Conservation (phyloP, 2,329 filamentous ascomycete genomes). For the Dactylellina sp. region DNA sequence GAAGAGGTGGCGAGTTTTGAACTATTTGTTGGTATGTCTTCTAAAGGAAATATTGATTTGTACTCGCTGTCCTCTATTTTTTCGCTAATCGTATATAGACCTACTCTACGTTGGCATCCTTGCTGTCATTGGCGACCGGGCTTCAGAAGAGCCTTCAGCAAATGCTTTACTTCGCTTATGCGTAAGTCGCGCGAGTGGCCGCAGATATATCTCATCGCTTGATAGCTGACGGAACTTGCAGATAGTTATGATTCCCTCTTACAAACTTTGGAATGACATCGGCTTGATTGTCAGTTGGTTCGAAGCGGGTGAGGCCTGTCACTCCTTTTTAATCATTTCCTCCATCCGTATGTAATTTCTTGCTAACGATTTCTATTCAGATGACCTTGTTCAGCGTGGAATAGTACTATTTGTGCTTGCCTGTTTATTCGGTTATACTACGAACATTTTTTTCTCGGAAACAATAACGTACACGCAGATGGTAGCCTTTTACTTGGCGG, state of each 20-base stretch:
- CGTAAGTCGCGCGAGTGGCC: conserved; percentile 14
- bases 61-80: neutral
- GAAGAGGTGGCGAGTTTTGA: conserved; percentile 75
- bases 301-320: conserved; percentile 64
- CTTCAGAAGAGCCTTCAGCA: conserved; percentile 70
- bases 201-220: too few species aligned
- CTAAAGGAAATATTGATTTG: neutral
- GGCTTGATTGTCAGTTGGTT: conserved; percentile 72
- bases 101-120: conserved; percentile 70
- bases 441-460: conserved; percentile 72
- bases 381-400: conserved; percentile 71
- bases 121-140: conserved; percentile 73
- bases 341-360: neutral
- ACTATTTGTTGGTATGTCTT: conserved; percentile 73
- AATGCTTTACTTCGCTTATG: conserved; percentile 71
- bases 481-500: conserved; percentile 72
- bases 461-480: conserved; percentile 71
- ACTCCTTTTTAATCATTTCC: neutral
- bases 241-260: conserved; percentile 73
- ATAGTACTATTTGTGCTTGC: conserved; percentile 73
- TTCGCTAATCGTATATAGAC: conserved; percentile 8
- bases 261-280: conserved; percentile 74
- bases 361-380: conserved; percentile 58
- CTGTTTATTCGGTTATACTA: conserved; percentile 73
- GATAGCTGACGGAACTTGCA: neutral